phyloP scores from a whole-genome alignment of 2,329 filamentous ascomycete genomes.

The Rhytidhysteron rufulum region DNA sequence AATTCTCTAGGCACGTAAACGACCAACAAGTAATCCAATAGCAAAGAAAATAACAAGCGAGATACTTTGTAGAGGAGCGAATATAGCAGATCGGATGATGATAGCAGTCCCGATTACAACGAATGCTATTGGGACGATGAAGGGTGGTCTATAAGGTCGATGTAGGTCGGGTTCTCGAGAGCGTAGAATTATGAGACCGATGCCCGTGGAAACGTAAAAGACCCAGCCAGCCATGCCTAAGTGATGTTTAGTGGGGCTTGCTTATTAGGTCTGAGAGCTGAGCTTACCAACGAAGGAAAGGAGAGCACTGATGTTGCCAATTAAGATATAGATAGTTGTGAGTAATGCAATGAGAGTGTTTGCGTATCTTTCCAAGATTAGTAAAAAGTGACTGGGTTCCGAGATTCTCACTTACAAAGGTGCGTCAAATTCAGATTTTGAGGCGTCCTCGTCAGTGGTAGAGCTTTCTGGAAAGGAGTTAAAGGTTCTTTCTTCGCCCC shows the following conservation, averaged over 20 bases:
- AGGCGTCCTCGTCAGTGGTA: not conserved
- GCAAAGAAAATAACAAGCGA: constrained; percentile 52
- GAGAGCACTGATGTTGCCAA: constrained; percentile 59
- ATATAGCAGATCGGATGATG: constrained; percentile 56
- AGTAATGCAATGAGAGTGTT: constrained; percentile 23
- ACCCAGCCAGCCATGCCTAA: not conserved
- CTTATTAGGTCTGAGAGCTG: not conserved
- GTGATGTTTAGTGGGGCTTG: not conserved
- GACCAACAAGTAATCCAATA: constrained; percentile 43
- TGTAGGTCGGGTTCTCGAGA: constrained; percentile 1
- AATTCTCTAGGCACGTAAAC: constrained; percentile 9
- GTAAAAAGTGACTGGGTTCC: too few relatives aligned
- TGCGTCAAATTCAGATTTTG: constrained; percentile 20
- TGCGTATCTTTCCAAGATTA: constrained; percentile 27
- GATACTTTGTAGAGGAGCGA: constrained; percentile 53
- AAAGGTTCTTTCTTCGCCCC: too few relatives aligned
- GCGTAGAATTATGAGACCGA: not conserved
- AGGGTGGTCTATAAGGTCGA: constrained; percentile 34
- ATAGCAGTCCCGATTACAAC: constrained; percentile 58
- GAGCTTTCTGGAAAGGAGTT: too few relatives aligned
- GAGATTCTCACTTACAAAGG: constrained; percentile 30
- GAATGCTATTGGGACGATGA: constrained; percentile 52
- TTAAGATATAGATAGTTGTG: constrained; percentile 55
- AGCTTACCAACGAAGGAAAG: constrained; percentile 46
- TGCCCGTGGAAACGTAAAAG: not conserved